Base-by-base conservation (phyloP, 2,329 filamentous ascomycete genomes). In the Ascochyta lentis region DNA sequence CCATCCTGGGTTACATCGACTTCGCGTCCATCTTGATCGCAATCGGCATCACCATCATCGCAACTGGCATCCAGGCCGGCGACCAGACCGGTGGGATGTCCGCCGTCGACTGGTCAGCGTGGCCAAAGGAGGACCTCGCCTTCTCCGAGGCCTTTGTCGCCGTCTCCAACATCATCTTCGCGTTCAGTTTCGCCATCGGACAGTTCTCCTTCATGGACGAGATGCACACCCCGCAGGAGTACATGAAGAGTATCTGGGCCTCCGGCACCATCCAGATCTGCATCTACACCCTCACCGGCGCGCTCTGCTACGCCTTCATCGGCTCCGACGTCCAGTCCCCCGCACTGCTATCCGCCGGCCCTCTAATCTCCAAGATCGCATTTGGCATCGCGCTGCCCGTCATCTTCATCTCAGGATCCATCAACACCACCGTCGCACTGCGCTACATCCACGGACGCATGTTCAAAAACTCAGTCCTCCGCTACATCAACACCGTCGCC, bases 401-500 rank as follows among this genome's bases (percentile, higher is more conserved):
- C n/a, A 59, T 59, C 41, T 59, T 59, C 29, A 59, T 59, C 49
- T 59, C 56, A 2, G 56, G 54, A 10, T 52, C 44, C 15, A 59
- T 59, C 53, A 59, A 59, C 49, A 59, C 56, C n/a, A 59, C 56
- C 40, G 56, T 59, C 31, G 56, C 56, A 6, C 56, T 59, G 39
- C 56, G 56, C 44, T 59, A 59, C 49, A 59, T 59, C 37, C 56
- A 59, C 56, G 56, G 56, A 19, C 56, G 56, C 38, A 59, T 59
- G 56, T 59, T 59, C 53, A 59, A 59, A 45, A 56, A 59, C 49
- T 53, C 48, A 3, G 49, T 59, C 2, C 53, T 59, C 31, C 44
- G 49, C 26, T 59, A 59, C 42, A 56, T 59, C 53, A 59, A 59
- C 53, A 59, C 53, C 6, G 47, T 47, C 37, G 56, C 56, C 2